Evolutionary conservation across 1,139 yeast genomes (phyloP).

Genomic region (Geotrichum armillariae): DNA sequence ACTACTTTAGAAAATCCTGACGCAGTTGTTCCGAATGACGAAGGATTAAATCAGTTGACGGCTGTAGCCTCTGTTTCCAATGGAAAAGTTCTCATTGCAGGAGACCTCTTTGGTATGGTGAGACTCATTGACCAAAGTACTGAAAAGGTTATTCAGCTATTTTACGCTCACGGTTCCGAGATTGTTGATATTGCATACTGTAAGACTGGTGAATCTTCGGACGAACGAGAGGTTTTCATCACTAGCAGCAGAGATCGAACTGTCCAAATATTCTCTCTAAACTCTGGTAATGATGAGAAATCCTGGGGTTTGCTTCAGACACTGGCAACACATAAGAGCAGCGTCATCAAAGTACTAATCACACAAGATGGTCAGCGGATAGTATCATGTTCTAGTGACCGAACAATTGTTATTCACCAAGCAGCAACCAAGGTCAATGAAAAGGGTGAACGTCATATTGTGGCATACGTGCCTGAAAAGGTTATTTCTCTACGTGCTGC

Average conservation of each 20-base stretch:
- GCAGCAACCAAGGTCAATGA: slow-evolving; percentile 33
- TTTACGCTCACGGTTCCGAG: slow-evolving; percentile 34
- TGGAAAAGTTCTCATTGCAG: slow-evolving; percentile 24
- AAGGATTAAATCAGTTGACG: slow-evolving; percentile 1
- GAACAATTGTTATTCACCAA: slow-evolving; percentile 56
- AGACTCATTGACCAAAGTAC: slow-evolving; percentile 15
- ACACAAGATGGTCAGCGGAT: slow-evolving; percentile 38
- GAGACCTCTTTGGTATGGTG: slow-evolving; percentile 29
- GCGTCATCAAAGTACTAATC: slow-evolving; percentile 44
- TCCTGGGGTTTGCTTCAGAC: slow-evolving; percentile 59
- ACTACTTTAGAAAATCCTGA: not conserved
- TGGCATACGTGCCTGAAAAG: slow-evolving; percentile 44
- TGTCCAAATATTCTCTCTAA: slow-evolving; percentile 50
- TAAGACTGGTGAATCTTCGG: slow-evolving; percentile 4
- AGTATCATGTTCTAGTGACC: slow-evolving; percentile 58
- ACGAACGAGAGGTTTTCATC: slow-evolving; percentile 24
- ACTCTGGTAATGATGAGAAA: slow-evolving; percentile 14
- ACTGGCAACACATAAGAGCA: slow-evolving; percentile 57
- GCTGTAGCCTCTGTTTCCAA: slow-evolving; percentile 5
- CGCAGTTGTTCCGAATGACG: too few relatives aligned
- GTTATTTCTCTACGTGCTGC: slow-evolving; percentile 52
- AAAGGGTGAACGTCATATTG: slow-evolving; percentile 18
- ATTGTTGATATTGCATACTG: slow-evolving; percentile 31
- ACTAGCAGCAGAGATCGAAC: slow-evolving; percentile 58
- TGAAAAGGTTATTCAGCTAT: slow-evolving; percentile 8